Percentiles rank a stretch among this genome's conserved stretches.
phyloP scores from a whole-genome alignment of 1,284 basidiomycete species.

The Neotropicomus parvogracilis region DNA sequence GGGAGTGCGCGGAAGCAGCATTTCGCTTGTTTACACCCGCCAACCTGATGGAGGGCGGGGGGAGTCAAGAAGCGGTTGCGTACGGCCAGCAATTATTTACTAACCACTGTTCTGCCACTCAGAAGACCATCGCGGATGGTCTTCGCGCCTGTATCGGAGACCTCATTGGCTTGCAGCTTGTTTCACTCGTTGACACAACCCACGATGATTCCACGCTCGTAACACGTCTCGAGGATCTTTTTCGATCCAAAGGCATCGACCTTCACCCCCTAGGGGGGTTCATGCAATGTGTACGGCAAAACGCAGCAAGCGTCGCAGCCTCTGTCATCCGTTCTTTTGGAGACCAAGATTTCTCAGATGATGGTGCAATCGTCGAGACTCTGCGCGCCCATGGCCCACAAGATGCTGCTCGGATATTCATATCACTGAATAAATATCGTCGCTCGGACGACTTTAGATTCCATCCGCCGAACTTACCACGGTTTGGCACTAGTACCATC shows the following conservation, averaged over 20 bases:
- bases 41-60: conserved; percentile 45
- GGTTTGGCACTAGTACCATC: conserved; percentile 46
- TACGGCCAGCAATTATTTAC: conserved; percentile 51
- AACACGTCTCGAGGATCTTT: conserved; percentile 35
- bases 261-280: conserved; percentile 37
- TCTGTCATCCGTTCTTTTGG: conserved; percentile 57
- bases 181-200: conserved; percentile 41
- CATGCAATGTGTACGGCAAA: conserved; percentile 38
- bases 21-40: conserved; percentile 63
- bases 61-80: conserved; percentile 25
- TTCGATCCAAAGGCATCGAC: conserved; percentile 36
- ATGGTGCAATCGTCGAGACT: conserved; percentile 46
- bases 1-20: conserved; percentile 56
- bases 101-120: conserved; percentile 61
- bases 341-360: conserved; percentile 51
- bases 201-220: conserved; percentile 11
- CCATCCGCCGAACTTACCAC: conserved; percentile 63
- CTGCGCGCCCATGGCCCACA: conserved; percentile 37
- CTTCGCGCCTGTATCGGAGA: conserved; percentile 67
- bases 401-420: conserved; percentile 43
- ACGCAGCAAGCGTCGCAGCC: conserved; percentile 53
- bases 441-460: conserved; percentile 43
- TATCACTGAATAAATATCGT: conserved; percentile 50
- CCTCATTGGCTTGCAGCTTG: conserved; percentile 62
- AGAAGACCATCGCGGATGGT: conserved; percentile 50